Evolutionary conservation across 805 yeast species (phyloP).

Genomic region (Danielia reshetovae): DNA sequence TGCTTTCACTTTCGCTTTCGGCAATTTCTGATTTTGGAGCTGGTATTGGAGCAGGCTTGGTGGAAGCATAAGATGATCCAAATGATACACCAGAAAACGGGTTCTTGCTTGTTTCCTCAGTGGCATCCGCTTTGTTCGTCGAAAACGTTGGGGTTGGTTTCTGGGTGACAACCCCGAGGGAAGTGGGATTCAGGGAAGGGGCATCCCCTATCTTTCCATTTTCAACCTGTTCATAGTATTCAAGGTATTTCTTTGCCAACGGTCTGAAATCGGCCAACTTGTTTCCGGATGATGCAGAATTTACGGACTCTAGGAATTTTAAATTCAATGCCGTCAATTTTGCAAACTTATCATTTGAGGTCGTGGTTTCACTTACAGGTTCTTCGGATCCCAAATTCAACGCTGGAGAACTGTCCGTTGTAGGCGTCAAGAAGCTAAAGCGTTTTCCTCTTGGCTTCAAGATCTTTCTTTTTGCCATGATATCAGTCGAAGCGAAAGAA

Average conservation of each 20-base stretch:
- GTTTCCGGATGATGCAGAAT: slow-evolving; percentile 35
- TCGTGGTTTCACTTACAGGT: background rate
- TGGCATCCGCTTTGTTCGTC: slow-evolving; percentile 4
- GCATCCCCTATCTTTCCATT: background rate
- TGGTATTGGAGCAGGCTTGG: slow-evolving; percentile 4
- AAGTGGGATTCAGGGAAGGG: background rate
- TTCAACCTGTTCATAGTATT: slow-evolving; percentile 42
- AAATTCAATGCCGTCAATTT: slow-evolving; percentile 65
- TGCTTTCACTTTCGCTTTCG: slow-evolving; percentile 17
- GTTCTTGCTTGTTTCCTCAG: slow-evolving; percentile 3
- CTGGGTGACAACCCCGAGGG: background rate
- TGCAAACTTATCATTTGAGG: slow-evolving; percentile 31
- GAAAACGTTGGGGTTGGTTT: slow-evolving; percentile 1
- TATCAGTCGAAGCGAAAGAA: slow-evolving; percentile 50
- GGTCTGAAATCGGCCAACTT: slow-evolving; percentile 55
- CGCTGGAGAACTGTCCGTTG: background rate
- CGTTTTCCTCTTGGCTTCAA: slow-evolving; percentile 46
- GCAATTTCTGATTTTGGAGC: slow-evolving; percentile 5
- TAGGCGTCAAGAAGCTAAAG: slow-evolving; percentile 4
- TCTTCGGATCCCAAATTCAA: background rate
- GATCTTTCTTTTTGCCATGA: slow-evolving; percentile 67
- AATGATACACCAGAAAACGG: slow-evolving; percentile 3
- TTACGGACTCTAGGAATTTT: slow-evolving; percentile 50
- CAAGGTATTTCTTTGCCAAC: slow-evolving; percentile 54
- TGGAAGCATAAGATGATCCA: slow-evolving; percentile 1